Evolutionary conservation across 805 yeast species (phyloP).

Genomic region (Candida pseudoglaebosa): DNA sequence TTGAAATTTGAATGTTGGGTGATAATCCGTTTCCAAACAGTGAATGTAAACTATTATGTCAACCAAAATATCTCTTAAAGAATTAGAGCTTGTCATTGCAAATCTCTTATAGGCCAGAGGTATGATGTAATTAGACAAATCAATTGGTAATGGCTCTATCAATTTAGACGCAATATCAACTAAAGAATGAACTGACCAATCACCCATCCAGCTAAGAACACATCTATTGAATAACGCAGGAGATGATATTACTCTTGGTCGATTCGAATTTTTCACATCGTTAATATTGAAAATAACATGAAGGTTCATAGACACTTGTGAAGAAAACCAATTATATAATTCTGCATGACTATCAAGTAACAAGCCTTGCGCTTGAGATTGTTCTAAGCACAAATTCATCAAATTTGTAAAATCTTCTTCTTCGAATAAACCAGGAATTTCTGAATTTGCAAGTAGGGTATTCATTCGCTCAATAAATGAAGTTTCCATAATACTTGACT

Average conservation of each 20-base stretch:
- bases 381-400: conserved; percentile 52
- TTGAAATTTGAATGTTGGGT: conserved; percentile 7
- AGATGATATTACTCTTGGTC: conserved; percentile 52
- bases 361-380: conserved; percentile 56
- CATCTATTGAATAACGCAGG: conserved; percentile 91
- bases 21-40: conserved; percentile 14
- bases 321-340: conserved; percentile 67
- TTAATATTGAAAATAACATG: conserved; percentile 81
- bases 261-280: conserved; percentile 27
- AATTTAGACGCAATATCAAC: conserved; percentile 45
- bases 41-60: conserved; percentile 49
- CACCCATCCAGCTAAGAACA: conserved; percentile 85
- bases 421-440: conserved; percentile 83
- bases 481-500: conserved; percentile 69
- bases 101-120: conserved; percentile 24
- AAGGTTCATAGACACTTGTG: conserved; percentile 62
- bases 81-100: conserved; percentile 2
- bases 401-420: conserved; percentile 61
- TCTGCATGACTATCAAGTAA: conserved; percentile 67
- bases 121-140: conserved; percentile 36
- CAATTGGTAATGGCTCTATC: conserved; percentile 49
- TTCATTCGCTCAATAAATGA: conserved; percentile 89
- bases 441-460: conserved; percentile 88
- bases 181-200: conserved; percentile 59
- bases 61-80: conserved; percentile 44